Base-by-base conservation (phyloP, 2,329 filamentous ascomycete species). In the Sporothrix phasma region DNA sequence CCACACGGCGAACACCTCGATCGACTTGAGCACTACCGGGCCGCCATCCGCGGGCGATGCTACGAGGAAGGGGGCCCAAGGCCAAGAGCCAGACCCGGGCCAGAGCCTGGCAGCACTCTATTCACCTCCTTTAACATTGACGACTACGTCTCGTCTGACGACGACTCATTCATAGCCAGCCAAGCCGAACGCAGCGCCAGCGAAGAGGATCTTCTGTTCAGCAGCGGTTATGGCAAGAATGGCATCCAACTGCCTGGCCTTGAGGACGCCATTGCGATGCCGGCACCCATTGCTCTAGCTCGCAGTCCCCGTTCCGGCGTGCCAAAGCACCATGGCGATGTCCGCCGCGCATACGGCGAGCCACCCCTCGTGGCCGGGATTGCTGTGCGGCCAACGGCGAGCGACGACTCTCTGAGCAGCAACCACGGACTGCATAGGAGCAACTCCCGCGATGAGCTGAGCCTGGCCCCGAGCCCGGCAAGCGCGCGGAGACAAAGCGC, bases 141-240 rank as follows among this genome's bases (percentile, higher is more conserved):
- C 64, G 75, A 76, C 65, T 75, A 76, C 65, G 43, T 76, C 17
- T 76, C 75, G 0, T 73, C 74, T 0, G 76, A 78, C 60, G 73
- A 72, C 17, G 75, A 76, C 17, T 75, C 73, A 0, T 70, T 76
- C 8, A 69, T 67, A 11, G 31, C 43, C 24, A 1, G 46, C 39
- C 54, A 68, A n/a, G 61, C 69, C 37, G 49, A 69, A 31, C 68
- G 70, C 2, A 71, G 68, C 10, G 71, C 72, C 13, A 72, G 72
- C 22, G 76, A 77, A 47, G 74, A 77, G 54, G 71, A 73, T 4
- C 70, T 78, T 0, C 67, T 78, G 0, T 77, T 78, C 65, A 71
- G 75, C 10, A 62, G 51, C 0, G 74, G 76, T 0, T 78, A 75
- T 43, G 76, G 76, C 0, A 19, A 62, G 24, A 66, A 74, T 41